Conservation (phyloP, 2,329 filamentous ascomycete species). For the Fonsecaea pugnacius region DNA sequence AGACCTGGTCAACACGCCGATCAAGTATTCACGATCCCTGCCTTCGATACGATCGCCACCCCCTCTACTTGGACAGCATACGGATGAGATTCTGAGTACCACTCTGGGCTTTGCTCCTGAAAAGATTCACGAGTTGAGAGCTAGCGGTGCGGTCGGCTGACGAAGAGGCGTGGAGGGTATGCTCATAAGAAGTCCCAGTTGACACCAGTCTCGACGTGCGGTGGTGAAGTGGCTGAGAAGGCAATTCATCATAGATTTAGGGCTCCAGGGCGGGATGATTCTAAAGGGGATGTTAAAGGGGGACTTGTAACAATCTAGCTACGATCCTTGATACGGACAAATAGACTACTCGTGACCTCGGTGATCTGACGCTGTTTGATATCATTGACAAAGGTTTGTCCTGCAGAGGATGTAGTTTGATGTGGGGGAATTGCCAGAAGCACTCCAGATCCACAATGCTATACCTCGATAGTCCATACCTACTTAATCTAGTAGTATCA, state of each 20-base stretch:
- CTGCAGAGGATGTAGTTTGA: too few species aligned
- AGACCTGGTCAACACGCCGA: conserved; percentile 87
- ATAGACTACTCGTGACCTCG: neutral
- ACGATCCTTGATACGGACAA: neutral
- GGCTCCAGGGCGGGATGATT: too few species aligned
- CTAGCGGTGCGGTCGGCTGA: neutral
- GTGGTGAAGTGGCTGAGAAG: too few species aligned
- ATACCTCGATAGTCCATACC: too few species aligned
- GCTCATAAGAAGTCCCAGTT: too few species aligned
- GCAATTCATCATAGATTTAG: neutral
- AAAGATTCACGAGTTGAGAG: neutral
- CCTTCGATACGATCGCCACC: neutral
- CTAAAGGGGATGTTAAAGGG: neutral
- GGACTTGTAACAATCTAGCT: neutral
- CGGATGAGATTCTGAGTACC: neutral
- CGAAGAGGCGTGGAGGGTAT: neutral
- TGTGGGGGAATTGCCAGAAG: neutral
- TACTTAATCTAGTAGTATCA: too few species aligned
- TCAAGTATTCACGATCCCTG: conserved; percentile 73
- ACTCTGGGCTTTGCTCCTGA: neutral
- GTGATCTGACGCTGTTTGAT: neutral
- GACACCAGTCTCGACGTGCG: too few species aligned
- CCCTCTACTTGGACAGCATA: neutral
- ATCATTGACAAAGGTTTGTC: neutral
- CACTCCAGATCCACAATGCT: too few species aligned